Base-by-base conservation (phyloP, 176 grass and related monocot species). In the Typha latifolia region DNA sequence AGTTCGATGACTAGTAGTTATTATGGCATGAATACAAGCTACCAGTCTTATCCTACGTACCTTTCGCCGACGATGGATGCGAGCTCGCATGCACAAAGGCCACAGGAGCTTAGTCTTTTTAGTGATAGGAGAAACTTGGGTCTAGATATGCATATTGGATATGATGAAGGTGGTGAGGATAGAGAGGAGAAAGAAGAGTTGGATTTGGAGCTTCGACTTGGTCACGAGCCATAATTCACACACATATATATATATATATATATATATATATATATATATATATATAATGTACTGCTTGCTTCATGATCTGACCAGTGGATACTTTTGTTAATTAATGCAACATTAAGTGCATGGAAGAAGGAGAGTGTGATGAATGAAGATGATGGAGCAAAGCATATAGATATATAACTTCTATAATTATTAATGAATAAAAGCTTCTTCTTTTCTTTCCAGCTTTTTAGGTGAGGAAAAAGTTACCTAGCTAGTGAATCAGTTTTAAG, bases 191-290 rank as follows among this genome's bases (percentile, higher is more conserved):
- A 66, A 66, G 78, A 87, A 32, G 85, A 77, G 29, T 12, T 93
- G 61, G 90, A 93, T 80, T 72, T 93, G 82, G 85, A 84, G 62
- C 79, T 93, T 7, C 81, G 90, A 74, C 90, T 93, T 50, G 90
- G 90, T 48, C 77, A 79, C 72, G 77, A 79, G 3, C 34, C 49
- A 49, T 65, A 72, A 34, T n/a, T 48, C 16, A 62, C 16, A 11
- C 57, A 52, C 63, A 50, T 15, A 43, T 32, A 10, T 20, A 43
- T 34, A 66, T 14, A 14, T 34, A 31, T 49, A 19, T 4, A 68
- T 15, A 68, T 18, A n/a, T n/a, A 52, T n/a, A 16, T n/a, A 52
- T 16, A 52, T 16, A 52, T 11, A 52, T n/a, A n/a, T n/a, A n/a
- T n/a, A n/a, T n/a, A n/a, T n/a, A n/a, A n/a, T n/a, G n/a, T n/a